phyloP scores from a whole-genome alignment of 495 filamentous ascomycete species.

The Haplographium delicatum region DNA sequence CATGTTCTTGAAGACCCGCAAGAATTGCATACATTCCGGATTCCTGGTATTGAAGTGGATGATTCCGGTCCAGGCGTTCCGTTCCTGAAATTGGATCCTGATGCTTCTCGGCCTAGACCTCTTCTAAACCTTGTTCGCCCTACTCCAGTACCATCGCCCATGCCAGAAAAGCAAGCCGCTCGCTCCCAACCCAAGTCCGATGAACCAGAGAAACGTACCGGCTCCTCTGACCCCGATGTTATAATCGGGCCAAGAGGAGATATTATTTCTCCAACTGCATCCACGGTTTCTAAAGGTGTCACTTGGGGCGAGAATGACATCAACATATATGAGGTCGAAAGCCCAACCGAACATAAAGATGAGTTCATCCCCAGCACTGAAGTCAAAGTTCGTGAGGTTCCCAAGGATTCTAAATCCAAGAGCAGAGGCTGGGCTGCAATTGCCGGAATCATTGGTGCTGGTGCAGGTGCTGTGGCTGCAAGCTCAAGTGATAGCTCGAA shows the following conservation, averaged over 20 bases:
- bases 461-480: slow-evolving; percentile 25
- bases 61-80: slow-evolving; percentile 8
- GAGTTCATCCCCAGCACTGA: slow-evolving; percentile 15
- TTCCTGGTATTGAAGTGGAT: slow-evolving; percentile 5
- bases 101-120: slow-evolving; percentile 30
- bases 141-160: slow-evolving; percentile 41
- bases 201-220: not conserved
- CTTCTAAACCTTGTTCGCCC: slow-evolving; percentile 47
- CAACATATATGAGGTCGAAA: slow-evolving; percentile 54
- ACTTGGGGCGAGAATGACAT: slow-evolving; percentile 59
- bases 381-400: slow-evolving; percentile 15
- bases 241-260: slow-evolving; percentile 9
- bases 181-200: slow-evolving; percentile 13
- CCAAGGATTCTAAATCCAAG: slow-evolving; percentile 4
- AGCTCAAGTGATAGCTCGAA: slow-evolving; percentile 19
- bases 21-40: slow-evolving; percentile 28
- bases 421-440: slow-evolving; percentile 34
- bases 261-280: slow-evolving; percentile 17
- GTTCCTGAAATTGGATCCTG: slow-evolving; percentile 30
- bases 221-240: slow-evolving; percentile 15
- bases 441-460: slow-evolving; percentile 32
- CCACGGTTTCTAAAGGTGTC: slow-evolving; percentile 44
- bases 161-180: slow-evolving; percentile 20
- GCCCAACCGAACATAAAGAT: slow-evolving; percentile 35
- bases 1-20: slow-evolving; percentile 37